Evolutionary conservation across 768 basidiomycete genomes (phyloP).

Genomic region (Termitomyces sp.): DNA sequence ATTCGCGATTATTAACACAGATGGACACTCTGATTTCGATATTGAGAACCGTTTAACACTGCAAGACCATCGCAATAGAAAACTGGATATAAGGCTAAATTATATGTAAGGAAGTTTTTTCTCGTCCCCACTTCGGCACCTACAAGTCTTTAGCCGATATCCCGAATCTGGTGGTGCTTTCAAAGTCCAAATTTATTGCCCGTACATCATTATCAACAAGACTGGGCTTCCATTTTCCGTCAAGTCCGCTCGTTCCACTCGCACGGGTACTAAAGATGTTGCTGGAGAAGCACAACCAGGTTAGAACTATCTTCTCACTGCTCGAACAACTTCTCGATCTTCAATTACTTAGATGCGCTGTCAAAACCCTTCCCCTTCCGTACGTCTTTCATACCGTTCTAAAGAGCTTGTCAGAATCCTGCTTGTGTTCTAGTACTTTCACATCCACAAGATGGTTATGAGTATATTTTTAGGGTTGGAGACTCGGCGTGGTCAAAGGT

Average conservation of each 20-base stretch:
- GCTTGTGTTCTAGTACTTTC: constrained; percentile 63
- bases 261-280: constrained; percentile 65
- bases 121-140: background rate
- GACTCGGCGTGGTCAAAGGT: constrained; percentile 92
- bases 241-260: constrained; percentile 55
- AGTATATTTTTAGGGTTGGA: constrained; percentile 75
- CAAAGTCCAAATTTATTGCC: constrained; percentile 91
- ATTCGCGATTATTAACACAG: constrained; percentile 95
- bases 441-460: constrained; percentile 75
- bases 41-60: constrained; percentile 69
- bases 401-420: background rate
- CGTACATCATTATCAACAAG: constrained; percentile 90
- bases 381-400: constrained; percentile 30
- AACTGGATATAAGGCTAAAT: constrained; percentile 78
- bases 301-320: constrained; percentile 23
- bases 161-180: constrained; percentile 92
- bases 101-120: constrained; percentile 65
- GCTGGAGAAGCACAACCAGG: constrained; percentile 76
- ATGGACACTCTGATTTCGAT: constrained; percentile 85
- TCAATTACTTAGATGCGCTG: constrained; percentile 33
- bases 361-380: constrained; percentile 69
- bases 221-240: constrained; percentile 80
- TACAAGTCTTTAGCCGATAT: constrained; percentile 46
- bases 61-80: constrained; percentile 67
- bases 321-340: background rate